Percentiles rank a stretch among this genome's conserved stretches.
These are phyloP conservation scores for Trichosporon sp. DNA, from an alignment of 1,284 basidiomycete genomes.

Conservation along the genomic window DNA sequence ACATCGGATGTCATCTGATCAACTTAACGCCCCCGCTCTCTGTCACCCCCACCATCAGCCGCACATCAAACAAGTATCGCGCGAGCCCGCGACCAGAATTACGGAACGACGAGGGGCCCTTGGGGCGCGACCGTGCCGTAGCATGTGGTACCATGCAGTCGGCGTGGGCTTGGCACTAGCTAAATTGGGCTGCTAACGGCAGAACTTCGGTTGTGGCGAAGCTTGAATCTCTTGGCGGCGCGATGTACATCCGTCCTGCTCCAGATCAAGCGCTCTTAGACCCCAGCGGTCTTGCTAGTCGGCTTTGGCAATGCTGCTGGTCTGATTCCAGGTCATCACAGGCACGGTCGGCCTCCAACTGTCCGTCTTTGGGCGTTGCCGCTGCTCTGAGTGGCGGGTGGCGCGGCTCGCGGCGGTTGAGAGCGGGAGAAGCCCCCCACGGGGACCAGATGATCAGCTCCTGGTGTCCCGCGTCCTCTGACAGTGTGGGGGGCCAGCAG, in stretches of 20 bases:
- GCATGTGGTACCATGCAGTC: not conserved
- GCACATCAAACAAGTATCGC: not conserved
- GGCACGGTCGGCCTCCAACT: too few relatives aligned
- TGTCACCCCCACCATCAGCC: not conserved
- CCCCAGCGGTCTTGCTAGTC: too few relatives aligned
- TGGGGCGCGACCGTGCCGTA: not conserved
- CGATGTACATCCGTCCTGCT: too few relatives aligned
- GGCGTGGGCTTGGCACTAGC: not conserved
- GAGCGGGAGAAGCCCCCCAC: not conserved
- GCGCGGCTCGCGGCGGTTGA: not conserved
- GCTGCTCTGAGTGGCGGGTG: not conserved
- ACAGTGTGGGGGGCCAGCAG: not conserved
- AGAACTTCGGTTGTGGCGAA: not conserved
- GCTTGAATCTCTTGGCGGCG: too few relatives aligned
- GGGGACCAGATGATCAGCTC: not conserved
- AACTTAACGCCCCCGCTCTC: too few relatives aligned
- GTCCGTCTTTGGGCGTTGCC: too few relatives aligned
- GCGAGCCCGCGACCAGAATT: not conserved
- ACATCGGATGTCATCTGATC: not conserved
- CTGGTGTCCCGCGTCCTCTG: not conserved
- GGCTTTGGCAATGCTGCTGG: too few relatives aligned
- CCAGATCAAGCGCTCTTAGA: too few relatives aligned
- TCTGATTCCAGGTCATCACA: too few relatives aligned
- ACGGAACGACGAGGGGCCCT: not conserved
- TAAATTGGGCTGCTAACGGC: not conserved